Base-by-base conservation (phyloP, 2,329 filamentous ascomycete species). In the Fusarium sp. region DNA sequence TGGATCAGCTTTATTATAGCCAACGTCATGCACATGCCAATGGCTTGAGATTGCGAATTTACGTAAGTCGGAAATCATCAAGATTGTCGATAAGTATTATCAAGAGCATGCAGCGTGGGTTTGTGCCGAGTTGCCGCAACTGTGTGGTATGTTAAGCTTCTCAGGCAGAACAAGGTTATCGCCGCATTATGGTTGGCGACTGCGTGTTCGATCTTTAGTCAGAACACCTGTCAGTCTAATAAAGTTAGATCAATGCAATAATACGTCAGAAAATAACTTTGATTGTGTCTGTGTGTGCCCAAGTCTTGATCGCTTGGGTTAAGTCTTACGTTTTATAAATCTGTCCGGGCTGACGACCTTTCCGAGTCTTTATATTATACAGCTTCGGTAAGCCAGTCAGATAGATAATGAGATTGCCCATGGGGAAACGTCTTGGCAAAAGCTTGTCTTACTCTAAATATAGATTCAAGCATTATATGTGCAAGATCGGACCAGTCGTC, bases 91-190 rank as follows among this genome's bases (percentile, higher is more conserved):
- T 58, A 56, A 56, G 37, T 10, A 28, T 15, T 23, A 23, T 19
- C 15, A 3, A 6, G 9, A 18, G 28, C 6, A 15, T 23, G 21
- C 12, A n/a, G 37, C 25, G 21, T 37, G 40, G 43, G n/a, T 28
- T n/a, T 33, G 56, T 59, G 56, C 56, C 56, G 56, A 59, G 42
- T 37, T 59, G 56, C 56, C 56, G 56, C n/a, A 2, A 23, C 10
- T 8, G 42, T 59, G 40, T 59, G 33, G 1, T 5, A 13, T 18
- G 25, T 47, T 6, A 7, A 35, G 42, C 40, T 59, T 59, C 42
- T 11, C 1, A 11, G 2, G 42, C 1, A 9, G 42, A 59, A 59
- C 23, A 59, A 49, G 56, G 40, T 59, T 59, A 59, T 59, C 56
- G 56, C 23, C 19, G 40, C 23, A 10, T 4, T 59, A 2, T 49